Conservation (phyloP, 1,139 yeast genomes). For the Scheffersomyces segobiensis region DNA sequence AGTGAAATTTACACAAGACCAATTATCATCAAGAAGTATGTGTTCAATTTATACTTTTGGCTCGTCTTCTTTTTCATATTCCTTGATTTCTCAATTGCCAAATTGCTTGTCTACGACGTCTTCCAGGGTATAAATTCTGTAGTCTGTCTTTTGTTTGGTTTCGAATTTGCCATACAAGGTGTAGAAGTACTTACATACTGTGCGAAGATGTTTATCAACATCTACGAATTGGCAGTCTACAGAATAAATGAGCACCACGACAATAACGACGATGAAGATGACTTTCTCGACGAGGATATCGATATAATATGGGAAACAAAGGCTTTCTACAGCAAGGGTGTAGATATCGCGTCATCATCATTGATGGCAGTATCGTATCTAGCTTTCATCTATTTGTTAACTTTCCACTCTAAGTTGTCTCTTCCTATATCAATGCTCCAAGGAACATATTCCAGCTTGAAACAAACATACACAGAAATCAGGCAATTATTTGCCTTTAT, state of each 20-base stretch:
- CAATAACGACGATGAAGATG: slow-evolving; percentile 9
- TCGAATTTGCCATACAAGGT: slow-evolving; percentile 70
- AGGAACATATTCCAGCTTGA: slow-evolving; percentile 60
- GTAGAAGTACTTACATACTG: slow-evolving; percentile 53
- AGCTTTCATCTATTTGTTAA: slow-evolving; percentile 36
- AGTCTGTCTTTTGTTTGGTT: slow-evolving; percentile 64
- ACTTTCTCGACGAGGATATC: slow-evolving; percentile 8
- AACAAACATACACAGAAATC: slow-evolving; percentile 50
- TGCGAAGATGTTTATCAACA: slow-evolving; percentile 52
- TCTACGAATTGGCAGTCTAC: slow-evolving; percentile 53
- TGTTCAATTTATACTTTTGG: slow-evolving; percentile 23
- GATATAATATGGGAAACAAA: slow-evolving; percentile 68
- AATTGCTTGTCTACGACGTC: slow-evolving; percentile 59
- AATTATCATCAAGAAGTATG: slow-evolving; percentile 24
- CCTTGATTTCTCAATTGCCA: slow-evolving; percentile 55
- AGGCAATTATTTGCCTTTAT: slow-evolving; percentile 55
- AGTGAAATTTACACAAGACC: slow-evolving; percentile 30
- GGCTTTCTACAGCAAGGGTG: slow-evolving; percentile 55
- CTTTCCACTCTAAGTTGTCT: slow-evolving; percentile 53
- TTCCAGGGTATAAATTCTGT: slow-evolving; percentile 51
- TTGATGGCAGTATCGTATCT: slow-evolving; percentile 39
- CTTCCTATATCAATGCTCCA: slow-evolving; percentile 69
- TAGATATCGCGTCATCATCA: slow-evolving; percentile 53
- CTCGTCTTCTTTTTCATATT: slow-evolving; percentile 41
- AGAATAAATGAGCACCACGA: slow-evolving; percentile 9